These are phyloP conservation scores for Kuraishia molischiana DNA, from an alignment of 805 yeast species.

Conservation along the genomic window DNA sequence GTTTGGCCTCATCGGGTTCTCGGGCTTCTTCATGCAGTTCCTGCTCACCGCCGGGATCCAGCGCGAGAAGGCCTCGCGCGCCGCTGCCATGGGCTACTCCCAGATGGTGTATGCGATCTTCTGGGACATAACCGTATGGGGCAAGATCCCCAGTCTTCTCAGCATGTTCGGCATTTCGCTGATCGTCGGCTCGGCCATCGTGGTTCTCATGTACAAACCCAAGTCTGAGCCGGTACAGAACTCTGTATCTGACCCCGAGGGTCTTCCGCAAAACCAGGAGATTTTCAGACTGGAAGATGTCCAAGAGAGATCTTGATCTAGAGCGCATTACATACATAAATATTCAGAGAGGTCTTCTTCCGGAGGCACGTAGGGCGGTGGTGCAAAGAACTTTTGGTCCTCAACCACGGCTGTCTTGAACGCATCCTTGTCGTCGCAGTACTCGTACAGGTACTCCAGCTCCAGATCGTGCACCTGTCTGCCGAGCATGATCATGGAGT, in stretches of 20 bases:
- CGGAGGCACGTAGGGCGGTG: constrained; percentile 56
- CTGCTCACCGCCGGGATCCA: constrained; percentile 76
- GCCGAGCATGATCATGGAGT: constrained; percentile 84
- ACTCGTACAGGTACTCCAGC: constrained; percentile 72
- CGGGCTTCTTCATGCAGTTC: constrained; percentile 81
- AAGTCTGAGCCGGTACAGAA: constrained; percentile 3
- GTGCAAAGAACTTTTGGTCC: constrained; percentile 68
- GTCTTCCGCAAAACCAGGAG: background rate
- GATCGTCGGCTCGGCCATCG: constrained; percentile 55
- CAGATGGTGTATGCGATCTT: constrained; percentile 70
- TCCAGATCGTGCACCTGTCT: constrained; percentile 92
- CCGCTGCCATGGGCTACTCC: constrained; percentile 66
- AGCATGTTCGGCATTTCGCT: constrained; percentile 61
- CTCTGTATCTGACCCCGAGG: no score
- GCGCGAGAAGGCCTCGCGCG: constrained; percentile 68
- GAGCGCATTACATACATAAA: no score
- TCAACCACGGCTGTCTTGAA: constrained; percentile 35
- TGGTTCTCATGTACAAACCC: constrained; percentile 46
- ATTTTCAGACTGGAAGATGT: background rate
- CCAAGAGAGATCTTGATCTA: background rate
- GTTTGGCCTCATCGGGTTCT: constrained; percentile 50
- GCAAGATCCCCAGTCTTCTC: constrained; percentile 60
- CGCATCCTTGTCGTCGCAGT: constrained; percentile 49
- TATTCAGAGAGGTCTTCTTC: constrained; percentile 18
- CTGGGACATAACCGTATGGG: constrained; percentile 67